Base-by-base conservation (phyloP, 805 yeast species). In the Sugiyamaella chiloensis region DNA sequence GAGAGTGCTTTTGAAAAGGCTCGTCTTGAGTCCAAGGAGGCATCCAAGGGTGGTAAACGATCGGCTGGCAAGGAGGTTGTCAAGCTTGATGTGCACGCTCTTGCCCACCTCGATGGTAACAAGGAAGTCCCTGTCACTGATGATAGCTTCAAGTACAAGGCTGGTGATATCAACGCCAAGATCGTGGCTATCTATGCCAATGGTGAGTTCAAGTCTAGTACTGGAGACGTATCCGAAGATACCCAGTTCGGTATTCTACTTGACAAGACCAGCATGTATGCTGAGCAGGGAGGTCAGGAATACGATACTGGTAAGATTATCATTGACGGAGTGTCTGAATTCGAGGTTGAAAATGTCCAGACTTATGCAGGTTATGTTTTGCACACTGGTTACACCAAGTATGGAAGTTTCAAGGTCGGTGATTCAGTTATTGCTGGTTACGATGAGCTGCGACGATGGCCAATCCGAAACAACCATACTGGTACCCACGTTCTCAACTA, bases 231-330 rank as follows among this genome's bases (percentile, higher is more conserved):
- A 45, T 71, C 70, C 52, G 55, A 62, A 23, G 71, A 72, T 35
- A 69, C 70, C 55, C 88, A 86, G 65, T 70, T 76, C 56, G 99
- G 99, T 66, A 69, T 93, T 45, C 66, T 93, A 42, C 74, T 93
- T 51, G 95, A 93, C 65, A 85, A 80, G 67, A 87, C 98, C 21
- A 93, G 95, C 66, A 88, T 93, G 70, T 93, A 93, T 64, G 98
- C 99, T 43, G 99, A 93, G 73, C 95, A 87, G 70, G 99, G 99
- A 80, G 99, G 99, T 63, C 99, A 93, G 75, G 97, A 89, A 69
- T 85, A 77, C 63, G 99, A 93, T 66, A 85, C 95, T 36, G 99
- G 99, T 70, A 85, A 80, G 67, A 76, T 93, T 55, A 90, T 88
- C 44, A 81, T 88, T 60, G 97, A 90, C 63, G 96, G 95, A 40